Evolutionary conservation across 371 early-diverging fungal species (phyloP).

Genomic region (Mortierella sp.): DNA sequence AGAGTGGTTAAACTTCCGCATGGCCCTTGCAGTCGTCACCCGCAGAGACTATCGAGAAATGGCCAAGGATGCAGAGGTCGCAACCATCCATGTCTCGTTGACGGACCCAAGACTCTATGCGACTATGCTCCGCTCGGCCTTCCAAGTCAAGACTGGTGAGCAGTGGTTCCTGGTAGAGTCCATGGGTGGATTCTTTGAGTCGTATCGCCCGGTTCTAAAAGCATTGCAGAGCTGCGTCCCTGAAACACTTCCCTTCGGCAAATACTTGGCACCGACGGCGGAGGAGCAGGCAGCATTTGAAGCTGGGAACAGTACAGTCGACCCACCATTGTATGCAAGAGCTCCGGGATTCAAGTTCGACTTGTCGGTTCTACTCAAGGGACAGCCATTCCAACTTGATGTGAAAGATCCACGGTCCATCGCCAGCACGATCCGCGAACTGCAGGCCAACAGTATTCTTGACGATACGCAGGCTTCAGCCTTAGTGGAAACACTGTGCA

Average conservation of each 20-base stretch:
- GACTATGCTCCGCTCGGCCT: too few species aligned
- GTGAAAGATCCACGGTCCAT: conserved; percentile 11
- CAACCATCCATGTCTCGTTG: too few species aligned
- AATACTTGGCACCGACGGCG: conserved; percentile 48
- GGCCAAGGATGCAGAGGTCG: too few species aligned
- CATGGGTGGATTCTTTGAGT: conserved; percentile 56
- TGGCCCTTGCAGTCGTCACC: too few species aligned
- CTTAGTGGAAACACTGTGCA: conserved; percentile 50
- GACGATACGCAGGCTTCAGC: conserved; percentile 55
- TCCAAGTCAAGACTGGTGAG: too few species aligned
- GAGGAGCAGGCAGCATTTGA: neutral
- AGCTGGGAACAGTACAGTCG: neutral
- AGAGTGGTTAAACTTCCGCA: too few species aligned
- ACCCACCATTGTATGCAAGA: conserved; percentile 52
- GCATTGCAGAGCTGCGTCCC: conserved; percentile 55
- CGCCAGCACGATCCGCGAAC: neutral
- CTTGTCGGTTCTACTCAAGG: conserved; percentile 31
- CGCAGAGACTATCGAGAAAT: too few species aligned
- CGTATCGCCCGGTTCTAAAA: conserved; percentile 58
- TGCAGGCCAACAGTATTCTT: conserved; percentile 23
- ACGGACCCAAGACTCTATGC: too few species aligned
- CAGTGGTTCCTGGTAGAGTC: conserved; percentile 43
- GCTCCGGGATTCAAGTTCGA: conserved; percentile 55
- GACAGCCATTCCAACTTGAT: conserved; percentile 8
- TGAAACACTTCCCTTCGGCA: conserved; percentile 50